Evolutionary conservation across 2,329 filamentous ascomycete genomes (phyloP).

Genomic region (Balansia obtecta): DNA sequence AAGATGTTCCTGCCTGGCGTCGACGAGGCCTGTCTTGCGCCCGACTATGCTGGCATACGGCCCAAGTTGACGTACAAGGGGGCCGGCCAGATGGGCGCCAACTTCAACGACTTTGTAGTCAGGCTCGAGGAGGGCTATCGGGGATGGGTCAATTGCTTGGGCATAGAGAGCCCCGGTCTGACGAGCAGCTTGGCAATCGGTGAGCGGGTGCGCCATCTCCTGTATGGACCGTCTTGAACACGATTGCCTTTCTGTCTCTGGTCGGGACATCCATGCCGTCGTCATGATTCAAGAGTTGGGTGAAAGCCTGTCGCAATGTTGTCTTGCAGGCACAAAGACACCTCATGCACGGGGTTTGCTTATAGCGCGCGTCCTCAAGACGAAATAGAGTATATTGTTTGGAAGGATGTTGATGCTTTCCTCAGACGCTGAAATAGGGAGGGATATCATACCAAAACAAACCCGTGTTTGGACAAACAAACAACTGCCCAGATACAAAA

Average conservation of each 20-base stretch:
- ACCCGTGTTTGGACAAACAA: not conserved
- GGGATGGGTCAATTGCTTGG: conserved; percentile 81
- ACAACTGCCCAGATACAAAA: not conserved
- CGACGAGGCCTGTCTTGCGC: conserved; percentile 48
- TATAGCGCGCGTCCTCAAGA: not conserved
- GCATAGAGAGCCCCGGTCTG: conserved; percentile 86
- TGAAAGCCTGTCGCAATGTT: not conserved
- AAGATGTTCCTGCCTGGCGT: conserved; percentile 65
- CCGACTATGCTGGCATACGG: conserved; percentile 86
- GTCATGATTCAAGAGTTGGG: no score
- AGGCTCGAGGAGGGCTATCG: conserved; percentile 61
- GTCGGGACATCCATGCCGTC: no score
- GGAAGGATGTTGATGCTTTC: not conserved
- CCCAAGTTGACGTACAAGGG: conserved; percentile 60
- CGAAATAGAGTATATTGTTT: not conserved
- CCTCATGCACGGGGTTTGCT: not conserved
- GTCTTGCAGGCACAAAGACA: not conserved
- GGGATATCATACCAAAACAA: not conserved
- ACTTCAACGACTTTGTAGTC: conserved; percentile 79
- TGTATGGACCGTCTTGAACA: conserved; percentile 25
- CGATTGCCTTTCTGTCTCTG: no score
- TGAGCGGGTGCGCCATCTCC: conserved; percentile 51
- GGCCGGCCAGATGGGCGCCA: conserved; percentile 49
- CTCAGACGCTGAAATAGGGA: not conserved
- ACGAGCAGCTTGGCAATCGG: conserved; percentile 80